Evolutionary conservation across 2,329 filamentous ascomycete species (phyloP).

Genomic region (Ilyonectria mors-panacis): DNA sequence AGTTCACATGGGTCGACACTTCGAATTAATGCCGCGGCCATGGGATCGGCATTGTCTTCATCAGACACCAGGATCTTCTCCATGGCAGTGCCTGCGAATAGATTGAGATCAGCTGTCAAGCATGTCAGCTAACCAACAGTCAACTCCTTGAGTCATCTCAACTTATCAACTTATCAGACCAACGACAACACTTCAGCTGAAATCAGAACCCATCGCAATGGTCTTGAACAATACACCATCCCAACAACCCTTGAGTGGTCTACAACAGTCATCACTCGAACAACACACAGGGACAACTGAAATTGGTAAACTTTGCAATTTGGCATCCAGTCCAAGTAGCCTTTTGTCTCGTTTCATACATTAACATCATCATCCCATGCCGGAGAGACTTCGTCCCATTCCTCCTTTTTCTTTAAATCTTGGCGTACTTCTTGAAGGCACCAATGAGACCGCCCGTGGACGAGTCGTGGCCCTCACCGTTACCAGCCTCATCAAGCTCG

Average conservation of each 20-base stretch:
- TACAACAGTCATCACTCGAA: not conserved
- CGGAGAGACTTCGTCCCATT: constrained; percentile 17
- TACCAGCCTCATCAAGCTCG: constrained; percentile 86
- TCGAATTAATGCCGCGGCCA: no score
- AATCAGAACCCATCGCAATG: not conserved
- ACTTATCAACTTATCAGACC: not conserved
- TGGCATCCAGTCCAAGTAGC: constrained; percentile 7
- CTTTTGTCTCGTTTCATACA: constrained; percentile 29
- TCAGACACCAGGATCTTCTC: not conserved
- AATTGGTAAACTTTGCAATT: constrained; percentile 18
- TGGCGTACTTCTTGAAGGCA: constrained; percentile 86
- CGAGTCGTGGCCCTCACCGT: constrained; percentile 82
- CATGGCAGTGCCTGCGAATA: not conserved
- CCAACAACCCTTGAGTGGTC: not conserved
- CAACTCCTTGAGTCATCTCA: not conserved
- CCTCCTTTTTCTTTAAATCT: constrained; percentile 57
- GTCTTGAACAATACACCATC: not conserved
- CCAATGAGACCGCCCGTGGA: constrained; percentile 92
- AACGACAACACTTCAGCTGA: not conserved
- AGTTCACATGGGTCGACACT: no score
- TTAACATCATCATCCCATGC: constrained; percentile 28
- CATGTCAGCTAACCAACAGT: not conserved
- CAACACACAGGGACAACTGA: not conserved
- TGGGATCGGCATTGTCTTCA: not conserved
- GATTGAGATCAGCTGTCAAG: constrained; percentile 2